Evolutionary conservation across 1,139 yeast species (phyloP), one percentile per base, ranked within the genome.

Genomic region (Candida freyschussii): DNA sequence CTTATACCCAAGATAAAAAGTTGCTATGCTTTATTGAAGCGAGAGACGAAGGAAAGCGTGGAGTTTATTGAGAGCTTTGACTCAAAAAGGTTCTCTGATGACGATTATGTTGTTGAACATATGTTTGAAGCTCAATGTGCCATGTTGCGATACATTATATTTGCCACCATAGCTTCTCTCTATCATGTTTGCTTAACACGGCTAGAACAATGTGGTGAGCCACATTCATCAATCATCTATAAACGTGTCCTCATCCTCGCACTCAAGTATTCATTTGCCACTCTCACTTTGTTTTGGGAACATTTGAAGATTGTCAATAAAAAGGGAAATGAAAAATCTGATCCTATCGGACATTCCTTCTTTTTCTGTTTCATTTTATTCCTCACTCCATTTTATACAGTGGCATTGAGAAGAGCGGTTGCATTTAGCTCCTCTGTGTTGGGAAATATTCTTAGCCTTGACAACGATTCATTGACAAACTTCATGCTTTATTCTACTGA

Each of bases 221-320:
- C 32, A 3, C 12, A 13, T 3, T 12, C 33, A 6, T 32, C 35
- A 3, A 13, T 24, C 19, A 22, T 33, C 17, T 35, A 23, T 21
- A 21, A 23, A 7, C 10, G 33, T 11, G 27, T 24, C 10, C 17
- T 29, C n/a, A 29, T 29, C 29, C 32, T 32, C 9, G 13, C 33
- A 6, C 13, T 31, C 12, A 35, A 35, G 16, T 35, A 35, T 15
- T 25, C 36, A 15, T 16, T 31, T 13, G 32, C 35, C 3, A 15
- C 27, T 1, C 14, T 35, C 8, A 27, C 28, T 13, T 15, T 35
- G 12, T 32, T 20, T 17, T 17, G 32, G 13, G 11, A 27, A 5
- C 36, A 32, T 6, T 19, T 35, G 14, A 24, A 15, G 13, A 20
- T 29, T 5, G 9, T 32, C 9, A 15, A 23, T 21, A n/a, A n/a